These are phyloP conservation scores for Pisolithus albus DNA, from an alignment of 768 basidiomycete genomes.

Conservation along the genomic window DNA sequence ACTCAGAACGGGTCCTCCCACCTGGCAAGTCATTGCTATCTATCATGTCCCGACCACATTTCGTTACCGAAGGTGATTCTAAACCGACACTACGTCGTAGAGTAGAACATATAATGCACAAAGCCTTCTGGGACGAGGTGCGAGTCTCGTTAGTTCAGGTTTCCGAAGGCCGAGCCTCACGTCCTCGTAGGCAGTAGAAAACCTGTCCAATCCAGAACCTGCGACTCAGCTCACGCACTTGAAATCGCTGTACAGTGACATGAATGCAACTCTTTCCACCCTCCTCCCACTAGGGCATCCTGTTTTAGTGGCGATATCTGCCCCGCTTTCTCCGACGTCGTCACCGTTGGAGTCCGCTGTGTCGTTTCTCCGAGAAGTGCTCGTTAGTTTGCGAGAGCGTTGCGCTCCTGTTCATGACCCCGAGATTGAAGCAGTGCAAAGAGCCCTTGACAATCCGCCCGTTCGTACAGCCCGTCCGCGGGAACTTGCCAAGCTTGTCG, in stretches of 20 bases:
- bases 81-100: constrained; percentile 38
- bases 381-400: constrained; percentile 46
- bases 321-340: constrained; percentile 60
- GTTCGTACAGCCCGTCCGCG: constrained; percentile 14
- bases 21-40: constrained; percentile 68
- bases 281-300: constrained; percentile 54
- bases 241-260: constrained; percentile 48
- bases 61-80: constrained; percentile 10
- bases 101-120: constrained; percentile 44
- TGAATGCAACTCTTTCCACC: constrained; percentile 42
- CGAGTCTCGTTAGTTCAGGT: constrained; percentile 14
- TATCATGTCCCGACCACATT: constrained; percentile 37
- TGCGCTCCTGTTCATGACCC: constrained; percentile 64
- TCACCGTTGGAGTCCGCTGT: constrained; percentile 56
- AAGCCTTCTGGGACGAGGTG: constrained; percentile 74
- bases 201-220: constrained; percentile 53
- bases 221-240: constrained; percentile 54
- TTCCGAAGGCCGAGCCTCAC: constrained; percentile 12
- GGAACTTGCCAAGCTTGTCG: constrained; percentile 41
- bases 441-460: constrained; percentile 28
- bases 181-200: constrained; percentile 42
- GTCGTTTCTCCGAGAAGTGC: constrained; percentile 47
- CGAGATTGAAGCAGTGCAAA: constrained; percentile 40
- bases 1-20: constrained; percentile 55
- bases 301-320: constrained; percentile 44